These are phyloP conservation scores for Lepidopterella palustris DNA, from an alignment of 495 filamentous ascomycete species.

Conservation along the genomic window DNA sequence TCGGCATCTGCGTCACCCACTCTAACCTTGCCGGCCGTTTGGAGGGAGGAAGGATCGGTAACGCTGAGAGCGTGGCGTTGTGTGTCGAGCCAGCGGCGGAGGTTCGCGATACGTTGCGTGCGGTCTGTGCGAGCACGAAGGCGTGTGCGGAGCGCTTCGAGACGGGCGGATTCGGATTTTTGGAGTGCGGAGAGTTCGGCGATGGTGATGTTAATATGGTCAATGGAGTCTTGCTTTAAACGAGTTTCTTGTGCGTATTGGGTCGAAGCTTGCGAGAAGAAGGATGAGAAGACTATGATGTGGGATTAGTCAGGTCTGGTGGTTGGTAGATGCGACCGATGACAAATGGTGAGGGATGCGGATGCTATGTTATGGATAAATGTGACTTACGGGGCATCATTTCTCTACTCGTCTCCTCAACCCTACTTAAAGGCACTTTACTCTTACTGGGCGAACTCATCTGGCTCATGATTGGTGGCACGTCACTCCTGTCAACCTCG, in stretches of 20 bases:
- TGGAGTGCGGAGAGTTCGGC: constrained; percentile 72
- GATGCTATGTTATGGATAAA: too few species aligned
- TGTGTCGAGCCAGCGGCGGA: constrained; percentile 49
- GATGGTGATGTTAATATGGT: constrained; percentile 66
- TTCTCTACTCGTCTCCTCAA: constrained; percentile 32
- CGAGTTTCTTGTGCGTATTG: constrained; percentile 70
- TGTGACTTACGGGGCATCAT: constrained; percentile 48
- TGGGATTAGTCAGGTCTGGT: too few species aligned
- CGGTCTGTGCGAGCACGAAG: constrained; percentile 52
- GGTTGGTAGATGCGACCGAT: too few species aligned
- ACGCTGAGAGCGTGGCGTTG: constrained; percentile 39
- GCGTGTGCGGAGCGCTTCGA: constrained; percentile 59
- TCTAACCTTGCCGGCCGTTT: constrained; percentile 23
- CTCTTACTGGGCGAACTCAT: constrained; percentile 37
- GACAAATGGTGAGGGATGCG: not conserved
- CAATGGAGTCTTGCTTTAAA: constrained; percentile 74
- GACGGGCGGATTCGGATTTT: constrained; percentile 62
- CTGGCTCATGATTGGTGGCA: constrained; percentile 27
- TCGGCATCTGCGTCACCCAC: constrained; percentile 52
- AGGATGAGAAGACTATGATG: constrained; percentile 57
- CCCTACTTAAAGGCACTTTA: constrained; percentile 27
- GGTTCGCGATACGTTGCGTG: constrained; percentile 55
- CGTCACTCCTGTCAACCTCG: constrained; percentile 43
- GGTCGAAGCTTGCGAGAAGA: constrained; percentile 65
- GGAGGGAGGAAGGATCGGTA: constrained; percentile 15